These are phyloP conservation scores for Beta vulgaris DNA, from an alignment of 148 eudicot genomes.

Conservation along the genomic window DNA sequence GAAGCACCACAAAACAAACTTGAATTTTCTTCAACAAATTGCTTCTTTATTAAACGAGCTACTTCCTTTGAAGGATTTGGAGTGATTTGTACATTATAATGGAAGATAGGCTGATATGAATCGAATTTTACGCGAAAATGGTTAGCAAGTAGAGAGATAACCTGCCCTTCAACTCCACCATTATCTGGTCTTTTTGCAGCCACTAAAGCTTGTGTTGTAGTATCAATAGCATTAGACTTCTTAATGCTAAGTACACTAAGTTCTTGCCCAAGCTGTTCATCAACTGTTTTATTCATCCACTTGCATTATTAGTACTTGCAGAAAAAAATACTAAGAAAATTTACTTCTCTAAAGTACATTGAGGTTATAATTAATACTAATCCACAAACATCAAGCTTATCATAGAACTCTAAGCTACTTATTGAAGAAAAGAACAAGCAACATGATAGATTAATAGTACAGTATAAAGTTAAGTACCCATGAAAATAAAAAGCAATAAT, in stretches of 20 bases:
- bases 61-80: slow-evolving; percentile 78
- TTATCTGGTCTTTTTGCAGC: slow-evolving; percentile 77
- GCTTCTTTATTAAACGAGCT: slow-evolving; percentile 60
- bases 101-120: slow-evolving; percentile 54
- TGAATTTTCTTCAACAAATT: slow-evolving; percentile 58
- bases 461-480: no score
- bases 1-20: slow-evolving; percentile 45
- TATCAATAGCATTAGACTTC: slow-evolving; percentile 25
- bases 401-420: no score
- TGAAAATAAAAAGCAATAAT: neutral
- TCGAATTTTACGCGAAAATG: slow-evolving; percentile 80
- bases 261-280: slow-evolving; percentile 30
- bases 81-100: slow-evolving; percentile 76
- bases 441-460: no score
- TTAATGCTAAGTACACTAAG: slow-evolving; percentile 30
- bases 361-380: no score
- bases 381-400: no score
- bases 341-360: no score
- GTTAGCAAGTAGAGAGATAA: slow-evolving; percentile 70
- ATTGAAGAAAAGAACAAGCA: no score
- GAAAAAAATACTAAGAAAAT: no score
- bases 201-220: slow-evolving; percentile 33
- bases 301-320: slow-evolving; percentile 19
- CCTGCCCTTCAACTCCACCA: slow-evolving; percentile 80
- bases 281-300: slow-evolving; percentile 33